Evolutionary conservation across 768 basidiomycete species (phyloP).

Genomic region (Russula foetens): DNA sequence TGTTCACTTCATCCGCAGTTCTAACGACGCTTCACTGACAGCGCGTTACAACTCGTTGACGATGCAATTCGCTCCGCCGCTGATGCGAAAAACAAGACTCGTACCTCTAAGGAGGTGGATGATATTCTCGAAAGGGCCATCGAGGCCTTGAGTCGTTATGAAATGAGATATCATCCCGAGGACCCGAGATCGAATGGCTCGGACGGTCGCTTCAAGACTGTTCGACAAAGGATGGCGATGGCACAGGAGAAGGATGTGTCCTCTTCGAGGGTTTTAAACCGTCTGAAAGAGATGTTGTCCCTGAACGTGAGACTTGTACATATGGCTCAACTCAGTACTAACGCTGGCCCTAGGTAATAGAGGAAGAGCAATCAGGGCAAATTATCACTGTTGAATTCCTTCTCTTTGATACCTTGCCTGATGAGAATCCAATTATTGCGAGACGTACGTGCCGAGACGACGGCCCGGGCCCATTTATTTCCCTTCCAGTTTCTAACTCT

Average conservation of each 20-base stretch:
- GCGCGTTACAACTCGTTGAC: no score
- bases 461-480: no score
- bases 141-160: not conserved
- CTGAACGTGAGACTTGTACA: not conserved
- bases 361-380: not conserved
- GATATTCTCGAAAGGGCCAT: not conserved
- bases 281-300: not conserved
- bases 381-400: not conserved
- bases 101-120: not conserved
- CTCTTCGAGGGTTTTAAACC: not conserved
- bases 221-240: not conserved
- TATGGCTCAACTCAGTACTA: not conserved
- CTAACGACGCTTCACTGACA: no score
- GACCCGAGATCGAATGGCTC: no score
- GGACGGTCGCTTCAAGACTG: not conserved
- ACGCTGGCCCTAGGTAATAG: not conserved
- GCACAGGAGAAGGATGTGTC: not conserved
- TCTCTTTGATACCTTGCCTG: not conserved
- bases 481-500: not conserved
- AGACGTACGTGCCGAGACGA: not conserved
- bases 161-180: not conserved
- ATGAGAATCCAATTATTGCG: not conserved
- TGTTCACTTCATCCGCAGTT: no score
- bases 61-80: no score
- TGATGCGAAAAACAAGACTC: not conserved